Base-by-base conservation (phyloP, 768 basidiomycete species). In the Mycena venus region DNA sequence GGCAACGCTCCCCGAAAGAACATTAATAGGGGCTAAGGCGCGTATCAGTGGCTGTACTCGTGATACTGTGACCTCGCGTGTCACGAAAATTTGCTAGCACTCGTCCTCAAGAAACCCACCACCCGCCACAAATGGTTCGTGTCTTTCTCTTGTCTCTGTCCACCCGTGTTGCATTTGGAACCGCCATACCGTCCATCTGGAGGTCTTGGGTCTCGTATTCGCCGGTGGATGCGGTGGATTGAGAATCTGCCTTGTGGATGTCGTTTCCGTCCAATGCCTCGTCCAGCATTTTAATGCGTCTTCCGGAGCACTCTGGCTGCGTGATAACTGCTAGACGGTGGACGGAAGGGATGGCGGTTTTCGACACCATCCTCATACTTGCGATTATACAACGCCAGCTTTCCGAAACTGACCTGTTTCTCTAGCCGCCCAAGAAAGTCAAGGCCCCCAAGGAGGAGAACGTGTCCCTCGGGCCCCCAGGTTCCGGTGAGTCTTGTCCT, bases 401-500 rank as follows among this genome's bases (percentile, higher is more conserved):
- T n/a, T n/a, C n/a, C n/a, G 23, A 47, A 38, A 47, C 34, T 60
- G 58, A 38, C 14, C 25, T 31, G 19, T 19, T 72, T 72, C 4
- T 59, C 10, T 87, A 96, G 95, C 86, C 95, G 76, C 95, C 95
- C 84, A 96, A 94, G 87, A 94, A 94, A 89, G 87, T 85, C 84
- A 95, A 94, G 86, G 92, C 87, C 75, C 89, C 88, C 76, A 92
- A 91, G 84, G 94, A 95, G 85, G 94, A 95, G 82, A 91, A 90
- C 82, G 95, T 97, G 82, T 93, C 93, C 66, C 95, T 98, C 85
- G 97, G 98, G 77, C n/a, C 98, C 97, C 79, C 94, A 99, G 84
- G 95, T 97, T 80, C 93, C 94, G 74, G 97, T 98, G 84, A 97
- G 98, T 82, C 97, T 99, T 23, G 38, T 4, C 17, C 38, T 25